phyloP scores from a whole-genome alignment of 2,329 filamentous ascomycete genomes.

The Zasmidium citrigriseum region DNA sequence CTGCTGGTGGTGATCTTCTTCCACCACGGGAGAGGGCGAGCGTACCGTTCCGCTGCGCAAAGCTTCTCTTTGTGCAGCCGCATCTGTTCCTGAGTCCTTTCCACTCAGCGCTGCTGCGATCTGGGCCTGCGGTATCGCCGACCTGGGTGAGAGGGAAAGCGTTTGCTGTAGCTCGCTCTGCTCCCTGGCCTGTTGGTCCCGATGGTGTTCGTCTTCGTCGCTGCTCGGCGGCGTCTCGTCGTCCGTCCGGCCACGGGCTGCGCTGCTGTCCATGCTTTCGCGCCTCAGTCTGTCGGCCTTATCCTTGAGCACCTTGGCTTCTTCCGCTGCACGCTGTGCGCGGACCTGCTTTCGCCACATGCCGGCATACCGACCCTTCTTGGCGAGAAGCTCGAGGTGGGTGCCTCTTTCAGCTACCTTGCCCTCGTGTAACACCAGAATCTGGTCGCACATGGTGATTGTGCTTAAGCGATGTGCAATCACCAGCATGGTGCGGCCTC shows the following conservation, averaged over 20 bases:
- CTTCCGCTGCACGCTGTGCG: slow-evolving; percentile 51
- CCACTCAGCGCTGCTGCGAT: slow-evolving; percentile 22
- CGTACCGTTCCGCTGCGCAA: slow-evolving; percentile 32
- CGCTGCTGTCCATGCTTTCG: slow-evolving; percentile 49
- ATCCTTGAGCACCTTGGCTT: slow-evolving; percentile 51
- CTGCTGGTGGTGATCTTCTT: slow-evolving; percentile 22
- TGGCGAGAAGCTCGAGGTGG: slow-evolving; percentile 52
- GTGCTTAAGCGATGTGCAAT: slow-evolving; percentile 74
- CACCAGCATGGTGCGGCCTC: slow-evolving; percentile 87
- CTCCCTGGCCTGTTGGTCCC: slow-evolving; percentile 7
- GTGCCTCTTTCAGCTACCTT: slow-evolving; percentile 54
- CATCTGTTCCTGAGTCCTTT: slow-evolving; percentile 28
- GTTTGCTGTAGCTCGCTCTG: slow-evolving; percentile 27
- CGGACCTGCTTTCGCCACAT: slow-evolving; percentile 58
- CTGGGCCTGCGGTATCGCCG: slow-evolving; percentile 28
- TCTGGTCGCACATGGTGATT: slow-evolving; percentile 58
- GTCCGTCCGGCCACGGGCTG: slow-evolving; percentile 22
- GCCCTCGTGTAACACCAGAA: slow-evolving; percentile 57
- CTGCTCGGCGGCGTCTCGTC: slow-evolving; percentile 33
- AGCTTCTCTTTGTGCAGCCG: slow-evolving; percentile 26
- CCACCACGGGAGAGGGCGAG: slow-evolving; percentile 29
- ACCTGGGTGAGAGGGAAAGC: slow-evolving; percentile 27
- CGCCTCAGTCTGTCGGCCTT: slow-evolving; percentile 51
- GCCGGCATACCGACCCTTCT: slow-evolving; percentile 48
- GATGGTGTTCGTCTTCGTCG: slow-evolving; percentile 37